phyloP scores from a whole-genome alignment of 2,329 filamentous ascomycete species.

The Sclerotinia trifoliorum region DNA sequence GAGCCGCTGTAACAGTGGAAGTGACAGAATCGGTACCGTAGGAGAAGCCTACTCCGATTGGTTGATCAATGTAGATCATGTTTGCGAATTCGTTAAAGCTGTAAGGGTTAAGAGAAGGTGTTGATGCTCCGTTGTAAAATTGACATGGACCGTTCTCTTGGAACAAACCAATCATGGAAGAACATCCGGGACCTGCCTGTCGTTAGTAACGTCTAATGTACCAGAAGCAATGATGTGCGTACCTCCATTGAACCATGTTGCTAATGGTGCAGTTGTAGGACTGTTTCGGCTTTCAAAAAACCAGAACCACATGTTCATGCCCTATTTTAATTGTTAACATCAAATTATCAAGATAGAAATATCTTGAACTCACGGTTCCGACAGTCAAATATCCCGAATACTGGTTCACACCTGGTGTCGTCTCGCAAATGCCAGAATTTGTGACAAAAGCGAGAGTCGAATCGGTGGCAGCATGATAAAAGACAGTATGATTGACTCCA shows the following conservation, averaged over 20 bases:
- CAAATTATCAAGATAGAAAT: constrained; percentile 35
- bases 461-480: constrained; percentile 49
- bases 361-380: constrained; percentile 35
- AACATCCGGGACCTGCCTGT: constrained; percentile 44
- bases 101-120: constrained; percentile 44
- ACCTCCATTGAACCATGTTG: constrained; percentile 48
- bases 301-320: constrained; percentile 42
- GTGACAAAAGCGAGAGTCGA: constrained; percentile 49
- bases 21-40: constrained; percentile 46
- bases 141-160: constrained; percentile 48
- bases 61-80: constrained; percentile 45
- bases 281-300: constrained; percentile 59
- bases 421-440: constrained; percentile 53
- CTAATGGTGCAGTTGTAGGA: constrained; percentile 46
- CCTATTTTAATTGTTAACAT: constrained; percentile 22
- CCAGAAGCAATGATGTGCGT: background rate
- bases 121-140: constrained; percentile 43
- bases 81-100: constrained; percentile 44
- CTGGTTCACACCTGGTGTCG: constrained; percentile 50
- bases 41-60: constrained; percentile 45
- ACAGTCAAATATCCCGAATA: constrained; percentile 53
- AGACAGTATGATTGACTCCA: constrained; percentile 47
- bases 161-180: constrained; percentile 62
- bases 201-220: background rate
- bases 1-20: constrained; percentile 48